Base-by-base conservation (phyloP, 108 stramenopile genomes). In the Skeletonema menzelii region DNA sequence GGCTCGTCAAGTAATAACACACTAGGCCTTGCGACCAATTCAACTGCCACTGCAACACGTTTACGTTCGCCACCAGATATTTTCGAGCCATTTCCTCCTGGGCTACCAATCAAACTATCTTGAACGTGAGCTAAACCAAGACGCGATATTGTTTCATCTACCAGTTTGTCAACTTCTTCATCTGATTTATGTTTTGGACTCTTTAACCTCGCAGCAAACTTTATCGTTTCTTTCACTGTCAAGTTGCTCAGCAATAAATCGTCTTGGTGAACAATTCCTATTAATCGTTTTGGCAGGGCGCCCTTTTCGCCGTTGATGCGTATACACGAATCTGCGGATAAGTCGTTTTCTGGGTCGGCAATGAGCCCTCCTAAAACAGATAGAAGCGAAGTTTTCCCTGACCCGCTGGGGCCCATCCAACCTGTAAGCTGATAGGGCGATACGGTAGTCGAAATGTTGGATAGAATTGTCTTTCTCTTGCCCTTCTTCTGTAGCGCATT, bases 61-160 rank as follows among this genome's bases (percentile, higher is more conserved):
- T 96, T 97, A 5, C 95, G 82, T 76, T 97, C 93, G 10, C 94
- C 97, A 38, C 90, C 91, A 37, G 72, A 76, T 49, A 97, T 87
- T 22, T 89, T 76, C 10, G 44, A 44, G 5, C 70, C 75, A 71
- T 38, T 42, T 15, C 81, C 80, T 34, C 82, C 15, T 0, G 76
- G 61, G 26, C 67, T 72, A 13, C 90, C 91, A 40, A 95, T 91
- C 46, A 90, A 31, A 63, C 79, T 84, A 56, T 91, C 46, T 38
- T 84, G 77, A 15, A 91, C 79, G 12, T 86, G 72, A 40, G 58
- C 42, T 27, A 95, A 46, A 17, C 90, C 89, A 5, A 95, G 63
- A 5, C 78, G 76, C 1, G 73, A 58, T 76, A 95, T 82, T 31
- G 82, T 84, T 31, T 87, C 83, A 27, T 91, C 78, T n/a, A 92